Base-by-base conservation (phyloP, 768 basidiomycete genomes). In the Boletus rubroflammeus region DNA sequence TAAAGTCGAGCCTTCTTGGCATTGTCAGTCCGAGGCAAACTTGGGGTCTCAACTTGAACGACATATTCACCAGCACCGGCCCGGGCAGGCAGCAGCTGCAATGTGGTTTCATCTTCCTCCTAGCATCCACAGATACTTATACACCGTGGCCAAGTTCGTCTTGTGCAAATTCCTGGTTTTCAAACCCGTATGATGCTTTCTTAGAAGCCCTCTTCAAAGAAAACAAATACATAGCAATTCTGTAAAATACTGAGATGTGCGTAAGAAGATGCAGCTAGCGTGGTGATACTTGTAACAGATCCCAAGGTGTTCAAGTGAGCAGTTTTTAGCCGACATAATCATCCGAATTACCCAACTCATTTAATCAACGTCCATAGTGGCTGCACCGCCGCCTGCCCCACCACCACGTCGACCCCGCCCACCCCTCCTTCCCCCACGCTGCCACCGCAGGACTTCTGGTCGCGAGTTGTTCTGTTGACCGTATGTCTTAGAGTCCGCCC, bases 401-500 rank as follows among this genome's bases (percentile, higher is more conserved):
- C 66, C 59, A 26, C 62, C 60, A 17, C 68, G 62, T 26, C 68
- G 59, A 25, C 64, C 42, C 21, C 68, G 61, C 2, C 61, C 61
- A 10, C 68, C 57, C 40, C 15, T 59, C 47, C 45, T 70, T n/a
- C 36, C 61, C 0, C 70, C 69, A 17, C 69, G 70, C 3, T 55
- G 56, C 69, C 69, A 68, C n/a, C 57, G 62, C 32, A 59, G 66
- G 3, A 50, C 54, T 1, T 70, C 69, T 31, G 41, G 15, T 44
- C 68, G 66, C 38, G 58, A 36, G 19, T 60, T 49, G 15, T 61
- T 66, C 6, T 45, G 62, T 51, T 75, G 78, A 1, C 64, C 67
- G 61, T 86, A 81, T 3, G 79, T 78, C 31, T 78, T 76, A 0
- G 80, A 76, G 55, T 88, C 75, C 5, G 81, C 67, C 8, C 86